Conservation (phyloP, 176 grass and related monocot genomes). For the Oryza glumipatula region DNA sequence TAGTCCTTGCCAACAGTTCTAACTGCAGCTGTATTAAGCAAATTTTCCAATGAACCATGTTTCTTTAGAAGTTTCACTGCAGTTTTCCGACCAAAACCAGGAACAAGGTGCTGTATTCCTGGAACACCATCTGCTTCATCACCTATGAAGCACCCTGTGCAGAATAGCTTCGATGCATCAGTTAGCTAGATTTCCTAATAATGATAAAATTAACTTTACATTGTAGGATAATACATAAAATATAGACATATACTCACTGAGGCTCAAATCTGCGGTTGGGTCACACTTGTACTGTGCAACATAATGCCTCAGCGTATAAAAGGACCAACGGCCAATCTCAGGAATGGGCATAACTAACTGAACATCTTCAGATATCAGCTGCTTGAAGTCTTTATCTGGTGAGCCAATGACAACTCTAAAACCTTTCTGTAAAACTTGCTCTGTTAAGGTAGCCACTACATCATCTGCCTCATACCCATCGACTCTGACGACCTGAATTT, state of each 20-base stretch:
- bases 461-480: conserved; percentile 88
- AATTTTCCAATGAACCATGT: conserved; percentile 87
- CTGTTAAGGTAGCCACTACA: conserved; percentile 77
- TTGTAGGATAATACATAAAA: not conserved
- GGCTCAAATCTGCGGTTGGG: conserved; percentile 87
- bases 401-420: conserved; percentile 74
- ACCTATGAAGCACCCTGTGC: conserved; percentile 84
- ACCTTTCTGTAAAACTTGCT: conserved; percentile 69
- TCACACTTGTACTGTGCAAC: conserved; percentile 84
- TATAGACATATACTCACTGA: conserved; percentile 69
- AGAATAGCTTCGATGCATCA: not conserved
- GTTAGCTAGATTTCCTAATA: not conserved
- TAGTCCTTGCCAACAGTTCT: conserved; percentile 91
- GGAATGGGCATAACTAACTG: conserved; percentile 87
- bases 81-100: conserved; percentile 87
- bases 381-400: conserved; percentile 97
- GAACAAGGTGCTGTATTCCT: conserved; percentile 85
- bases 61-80: conserved; percentile 84
- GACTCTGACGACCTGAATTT: conserved; percentile 77
- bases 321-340: conserved; percentile 87
- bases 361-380: conserved; percentile 87
- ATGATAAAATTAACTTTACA: not conserved
- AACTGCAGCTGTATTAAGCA: conserved; percentile 69
- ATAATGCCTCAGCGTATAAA: conserved; percentile 91
- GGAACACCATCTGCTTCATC: conserved; percentile 95